phyloP scores from a whole-genome alignment of 179 eudicot species.

The Camellia oleifera region DNA sequence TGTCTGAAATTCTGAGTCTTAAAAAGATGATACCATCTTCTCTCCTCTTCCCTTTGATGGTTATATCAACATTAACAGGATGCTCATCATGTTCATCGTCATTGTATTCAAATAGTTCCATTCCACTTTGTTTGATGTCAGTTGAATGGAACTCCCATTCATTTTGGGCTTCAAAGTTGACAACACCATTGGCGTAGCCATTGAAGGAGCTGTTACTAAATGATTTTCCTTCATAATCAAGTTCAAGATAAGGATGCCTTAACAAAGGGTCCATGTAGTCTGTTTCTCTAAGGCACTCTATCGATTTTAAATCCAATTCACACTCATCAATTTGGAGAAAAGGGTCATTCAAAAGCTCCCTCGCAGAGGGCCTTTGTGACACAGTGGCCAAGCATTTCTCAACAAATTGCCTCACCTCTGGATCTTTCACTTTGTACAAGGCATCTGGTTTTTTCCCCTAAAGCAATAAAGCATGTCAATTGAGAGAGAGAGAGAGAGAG shows the following conservation, averaged over 20 bases:
- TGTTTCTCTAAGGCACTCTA: constrained; percentile 31
- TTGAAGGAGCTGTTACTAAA: constrained; percentile 29
- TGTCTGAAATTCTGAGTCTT: constrained; percentile 53
- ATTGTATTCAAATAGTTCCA: constrained; percentile 46
- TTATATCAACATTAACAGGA: constrained; percentile 43
- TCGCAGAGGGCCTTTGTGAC: constrained; percentile 52
- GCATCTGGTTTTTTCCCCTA: constrained; percentile 71
- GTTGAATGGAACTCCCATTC: constrained; percentile 37
- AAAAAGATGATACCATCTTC: constrained; percentile 55
- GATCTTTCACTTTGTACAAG: constrained; percentile 58
- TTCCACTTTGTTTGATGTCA: constrained; percentile 45
- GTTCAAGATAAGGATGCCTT: constrained; percentile 38
- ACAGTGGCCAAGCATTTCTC: constrained; percentile 65
- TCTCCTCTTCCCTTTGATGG: constrained; percentile 53
- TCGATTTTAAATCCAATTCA: constrained; percentile 27
- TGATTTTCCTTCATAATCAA: constrained; percentile 16
- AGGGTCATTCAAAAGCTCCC: constrained; percentile 59
- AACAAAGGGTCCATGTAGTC: constrained; percentile 32
- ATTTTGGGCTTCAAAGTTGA: constrained; percentile 30
- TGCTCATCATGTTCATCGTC: constrained; percentile 41
- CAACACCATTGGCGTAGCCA: constrained; percentile 31
- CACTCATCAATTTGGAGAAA: constrained; percentile 50
- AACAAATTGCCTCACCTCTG: constrained; percentile 49
- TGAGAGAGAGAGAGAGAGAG: too few species aligned
- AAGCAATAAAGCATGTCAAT: not conserved